Evolutionary conservation across 1,284 basidiomycete genomes (phyloP).

Genomic region (Trametes pubescens): DNA sequence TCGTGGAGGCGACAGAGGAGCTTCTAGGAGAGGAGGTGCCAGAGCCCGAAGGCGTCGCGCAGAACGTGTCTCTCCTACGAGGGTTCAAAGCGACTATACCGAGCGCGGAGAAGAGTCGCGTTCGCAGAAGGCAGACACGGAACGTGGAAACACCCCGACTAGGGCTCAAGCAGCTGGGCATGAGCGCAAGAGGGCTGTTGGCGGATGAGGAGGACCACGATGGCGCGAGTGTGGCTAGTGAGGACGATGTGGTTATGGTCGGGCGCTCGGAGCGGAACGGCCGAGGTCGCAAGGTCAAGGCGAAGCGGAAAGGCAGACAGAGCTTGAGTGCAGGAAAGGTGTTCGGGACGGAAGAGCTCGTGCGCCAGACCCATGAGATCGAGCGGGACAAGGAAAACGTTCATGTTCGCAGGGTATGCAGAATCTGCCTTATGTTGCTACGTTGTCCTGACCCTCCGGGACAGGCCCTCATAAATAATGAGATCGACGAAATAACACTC

Average conservation of each 20-base stretch:
- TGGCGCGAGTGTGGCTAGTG: constrained; percentile 67
- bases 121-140: constrained; percentile 78
- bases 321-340: constrained; percentile 74
- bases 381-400: constrained; percentile 89
- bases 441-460: constrained; percentile 15
- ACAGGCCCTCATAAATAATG: constrained; percentile 83
- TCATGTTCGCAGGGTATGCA: constrained; percentile 83
- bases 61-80: constrained; percentile 78
- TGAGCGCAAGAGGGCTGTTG: constrained; percentile 79
- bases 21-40: constrained; percentile 79
- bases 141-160: constrained; percentile 82
- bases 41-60: constrained; percentile 67
- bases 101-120: constrained; percentile 80
- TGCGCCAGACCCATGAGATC: constrained; percentile 86
- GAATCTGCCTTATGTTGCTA: constrained; percentile 10
- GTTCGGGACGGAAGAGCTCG: constrained; percentile 83
- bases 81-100: constrained; percentile 95
- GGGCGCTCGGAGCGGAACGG: constrained; percentile 47
- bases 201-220: constrained; percentile 69
- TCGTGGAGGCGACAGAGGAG: constrained; percentile 83
- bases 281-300: constrained; percentile 51
- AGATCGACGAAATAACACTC: constrained; percentile 86
- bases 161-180: constrained; percentile 81
- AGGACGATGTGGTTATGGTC: constrained; percentile 72
- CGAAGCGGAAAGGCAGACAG: constrained; percentile 68